Evolutionary conservation across 257 asterid genomes (phyloP).

Genomic region (Leonotis leonurus): DNA sequence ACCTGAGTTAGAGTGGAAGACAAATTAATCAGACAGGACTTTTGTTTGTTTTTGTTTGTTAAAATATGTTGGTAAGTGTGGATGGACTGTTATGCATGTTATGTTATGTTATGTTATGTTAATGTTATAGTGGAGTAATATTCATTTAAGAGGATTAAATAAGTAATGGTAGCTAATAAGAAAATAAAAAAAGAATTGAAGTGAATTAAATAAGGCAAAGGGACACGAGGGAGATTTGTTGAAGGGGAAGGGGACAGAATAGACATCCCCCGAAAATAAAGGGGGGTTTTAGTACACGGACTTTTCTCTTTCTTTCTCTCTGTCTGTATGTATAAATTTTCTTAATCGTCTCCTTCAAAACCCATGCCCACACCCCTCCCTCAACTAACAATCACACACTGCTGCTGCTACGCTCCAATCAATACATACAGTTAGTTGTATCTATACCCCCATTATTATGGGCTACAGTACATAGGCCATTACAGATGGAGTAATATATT

Average conservation of each 20-base stretch:
- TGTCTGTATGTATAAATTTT: neutral
- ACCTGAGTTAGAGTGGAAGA: too few species aligned
- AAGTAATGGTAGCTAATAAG: neutral
- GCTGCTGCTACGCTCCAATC: conserved; percentile 25
- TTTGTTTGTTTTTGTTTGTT: too few species aligned
- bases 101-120: too few species aligned
- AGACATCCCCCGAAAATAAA: conserved; percentile 96
- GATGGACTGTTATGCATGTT: neutral
- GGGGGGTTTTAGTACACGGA: conserved; percentile 41
- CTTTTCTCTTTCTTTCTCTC: neutral
- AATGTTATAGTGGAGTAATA: too few species aligned
- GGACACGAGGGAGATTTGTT: conserved; percentile 72
- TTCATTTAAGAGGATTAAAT: too few species aligned
- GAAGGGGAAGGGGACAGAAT: conserved; percentile 71
- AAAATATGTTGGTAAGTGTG: too few species aligned
- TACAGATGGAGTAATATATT: neutral
- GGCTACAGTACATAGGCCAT: neutral
- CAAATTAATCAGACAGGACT: too few species aligned
- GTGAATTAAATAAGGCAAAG: conserved; percentile 25
- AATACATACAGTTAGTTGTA: conserved; percentile 24
- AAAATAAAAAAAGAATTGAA: neutral
- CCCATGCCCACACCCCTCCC: too few species aligned
- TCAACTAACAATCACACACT: conserved; percentile 30
- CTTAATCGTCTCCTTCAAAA: neutral
- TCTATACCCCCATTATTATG: conserved; percentile 22